These are phyloP conservation scores for Rhizopogon salebrosus DNA, from an alignment of 768 basidiomycete species.

Conservation along the genomic window DNA sequence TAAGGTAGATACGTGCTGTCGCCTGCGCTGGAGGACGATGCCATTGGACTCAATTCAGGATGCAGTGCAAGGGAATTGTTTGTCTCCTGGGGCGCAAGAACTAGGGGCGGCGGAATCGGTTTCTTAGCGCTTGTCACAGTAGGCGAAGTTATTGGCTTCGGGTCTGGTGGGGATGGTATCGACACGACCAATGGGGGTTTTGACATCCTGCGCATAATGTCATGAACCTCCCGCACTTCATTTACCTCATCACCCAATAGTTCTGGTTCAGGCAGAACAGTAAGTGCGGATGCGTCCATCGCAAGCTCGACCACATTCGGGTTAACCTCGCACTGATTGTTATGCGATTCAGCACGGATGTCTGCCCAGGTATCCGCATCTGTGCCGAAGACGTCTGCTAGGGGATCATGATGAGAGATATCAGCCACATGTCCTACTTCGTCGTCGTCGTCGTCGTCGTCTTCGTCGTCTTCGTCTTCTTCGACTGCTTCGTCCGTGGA, in stretches of 20 bases:
- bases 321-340: slow-evolving; percentile 26
- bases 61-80: slow-evolving; percentile 28
- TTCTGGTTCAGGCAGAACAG: slow-evolving; percentile 20
- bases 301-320: slow-evolving; percentile 51
- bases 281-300: slow-evolving; percentile 38
- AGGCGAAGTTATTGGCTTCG: slow-evolving; percentile 31
- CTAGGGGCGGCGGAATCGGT: slow-evolving; percentile 54
- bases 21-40: slow-evolving; percentile 24
- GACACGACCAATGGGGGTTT: slow-evolving; percentile 27
- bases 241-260: slow-evolving; percentile 15
- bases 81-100: slow-evolving; percentile 37
- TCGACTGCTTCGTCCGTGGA: slow-evolving; percentile 22
- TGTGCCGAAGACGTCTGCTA: slow-evolving; percentile 60
- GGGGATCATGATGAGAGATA: slow-evolving; percentile 39
- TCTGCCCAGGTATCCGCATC: slow-evolving; percentile 62
- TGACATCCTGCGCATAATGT: slow-evolving; percentile 37
- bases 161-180: slow-evolving; percentile 36
- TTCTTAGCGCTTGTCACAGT: slow-evolving; percentile 30
- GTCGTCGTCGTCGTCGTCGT: slow-evolving; percentile 36
- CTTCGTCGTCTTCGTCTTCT: slow-evolving; percentile 34
- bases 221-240: slow-evolving; percentile 31
- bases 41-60: slow-evolving; percentile 30
- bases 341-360: slow-evolving; percentile 35
- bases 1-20: slow-evolving; percentile 41
- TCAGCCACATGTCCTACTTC: slow-evolving; percentile 35